phyloP scores from a whole-genome alignment of 495 filamentous ascomycete genomes.

The Choiromyces venosus region DNA sequence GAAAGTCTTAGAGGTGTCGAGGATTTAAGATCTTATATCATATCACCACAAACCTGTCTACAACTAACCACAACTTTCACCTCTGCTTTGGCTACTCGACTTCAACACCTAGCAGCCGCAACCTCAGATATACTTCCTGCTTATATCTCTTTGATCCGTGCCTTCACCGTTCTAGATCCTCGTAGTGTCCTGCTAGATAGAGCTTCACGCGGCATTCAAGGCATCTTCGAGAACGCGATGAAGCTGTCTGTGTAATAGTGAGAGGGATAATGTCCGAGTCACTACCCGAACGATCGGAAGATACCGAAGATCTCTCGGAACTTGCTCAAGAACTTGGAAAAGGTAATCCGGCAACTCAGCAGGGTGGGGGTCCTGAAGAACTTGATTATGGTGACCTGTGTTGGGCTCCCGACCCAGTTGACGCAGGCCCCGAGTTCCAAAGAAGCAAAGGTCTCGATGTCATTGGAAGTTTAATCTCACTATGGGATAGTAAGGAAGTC shows the following conservation, averaged over 20 bases:
- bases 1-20: slow-evolving; percentile 72
- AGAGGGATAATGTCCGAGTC: slow-evolving; percentile 71
- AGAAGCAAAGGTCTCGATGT: slow-evolving; percentile 84
- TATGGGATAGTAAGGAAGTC: slow-evolving; percentile 77
- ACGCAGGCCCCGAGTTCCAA: slow-evolving; percentile 86
- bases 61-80: slow-evolving; percentile 70
- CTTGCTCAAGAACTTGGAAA: slow-evolving; percentile 68
- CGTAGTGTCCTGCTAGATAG: slow-evolving; percentile 86
- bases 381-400: slow-evolving; percentile 83
- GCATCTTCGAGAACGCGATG: slow-evolving; percentile 86
- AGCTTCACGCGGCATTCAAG: slow-evolving; percentile 72
- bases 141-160: slow-evolving; percentile 88
- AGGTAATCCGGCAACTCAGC: slow-evolving; percentile 42
- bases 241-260: slow-evolving; percentile 82
- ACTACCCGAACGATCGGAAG: slow-evolving; percentile 26
- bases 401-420: slow-evolving; percentile 87
- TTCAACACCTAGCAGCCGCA: slow-evolving; percentile 82
- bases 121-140: slow-evolving; percentile 82
- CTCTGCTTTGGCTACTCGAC: slow-evolving; percentile 57
- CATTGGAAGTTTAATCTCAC: slow-evolving; percentile 79
- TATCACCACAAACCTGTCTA: slow-evolving; percentile 54
- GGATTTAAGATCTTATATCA: slow-evolving; percentile 56
- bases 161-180: slow-evolving; percentile 81
- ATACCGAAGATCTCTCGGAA: slow-evolving; percentile 56
- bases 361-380: slow-evolving; percentile 49